phyloP scores from a whole-genome alignment of 2,329 filamentous ascomycete genomes.

The Leptographium flavum region DNA sequence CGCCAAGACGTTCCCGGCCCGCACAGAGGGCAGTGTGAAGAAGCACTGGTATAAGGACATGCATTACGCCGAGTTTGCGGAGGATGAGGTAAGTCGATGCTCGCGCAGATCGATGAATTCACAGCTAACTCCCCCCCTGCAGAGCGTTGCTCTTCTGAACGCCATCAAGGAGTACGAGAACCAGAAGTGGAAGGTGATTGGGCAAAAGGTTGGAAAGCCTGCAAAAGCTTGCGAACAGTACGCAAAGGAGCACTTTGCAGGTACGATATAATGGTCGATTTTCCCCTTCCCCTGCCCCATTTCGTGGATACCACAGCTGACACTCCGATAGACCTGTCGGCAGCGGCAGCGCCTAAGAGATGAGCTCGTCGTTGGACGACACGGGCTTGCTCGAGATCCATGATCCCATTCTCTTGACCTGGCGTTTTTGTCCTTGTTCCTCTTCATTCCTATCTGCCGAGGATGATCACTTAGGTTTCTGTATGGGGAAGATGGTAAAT shows the following conservation, averaged over 20 bases:
- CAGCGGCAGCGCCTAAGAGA: no score
- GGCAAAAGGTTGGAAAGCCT: constrained; percentile 91
- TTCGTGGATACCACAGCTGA: no score
- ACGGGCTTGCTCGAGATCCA: no score
- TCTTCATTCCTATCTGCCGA: neutral
- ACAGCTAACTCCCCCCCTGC: constrained; percentile 11
- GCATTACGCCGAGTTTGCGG: constrained; percentile 97
- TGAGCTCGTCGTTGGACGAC: no score
- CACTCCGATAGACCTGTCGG: no score
- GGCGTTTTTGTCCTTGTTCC: no score
- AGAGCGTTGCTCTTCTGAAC: constrained; percentile 68
- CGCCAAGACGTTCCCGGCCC: constrained; percentile 87
- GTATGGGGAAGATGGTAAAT: neutral
- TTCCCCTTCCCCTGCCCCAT: neutral
- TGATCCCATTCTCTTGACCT: no score
- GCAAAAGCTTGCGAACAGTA: constrained; percentile 75
- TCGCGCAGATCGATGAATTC: neutral
- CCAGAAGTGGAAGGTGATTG: constrained; percentile 97
- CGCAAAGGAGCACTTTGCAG: constrained; percentile 75
- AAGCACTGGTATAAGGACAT: constrained; percentile 99
- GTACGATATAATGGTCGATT: constrained; percentile 9
- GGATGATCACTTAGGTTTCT: neutral
- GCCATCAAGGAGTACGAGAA: constrained; percentile 98
- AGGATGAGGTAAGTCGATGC: constrained; percentile 68
- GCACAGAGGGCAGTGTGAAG: constrained; percentile 96